Base-by-base conservation (phyloP, 139 green algal genomes). In the Coelastrella sp. region DNA sequence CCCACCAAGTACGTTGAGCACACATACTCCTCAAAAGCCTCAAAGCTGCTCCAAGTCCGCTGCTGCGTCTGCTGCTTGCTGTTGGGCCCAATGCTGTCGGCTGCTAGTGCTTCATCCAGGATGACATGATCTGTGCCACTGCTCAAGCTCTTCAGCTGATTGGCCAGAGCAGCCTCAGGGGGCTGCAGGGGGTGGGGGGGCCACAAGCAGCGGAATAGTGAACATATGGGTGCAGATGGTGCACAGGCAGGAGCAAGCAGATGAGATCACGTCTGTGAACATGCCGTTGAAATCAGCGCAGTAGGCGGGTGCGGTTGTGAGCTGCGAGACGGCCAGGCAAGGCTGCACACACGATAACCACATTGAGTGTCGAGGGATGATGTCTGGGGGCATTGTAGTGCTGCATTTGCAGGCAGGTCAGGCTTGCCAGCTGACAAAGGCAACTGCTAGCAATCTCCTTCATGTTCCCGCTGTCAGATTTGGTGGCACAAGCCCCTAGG, bases 11-110 rank as follows among this genome's bases (percentile, higher is more conserved):
- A 20, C 8, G 19, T 80, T 10, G 61, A 57, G 11, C n/a, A 7
- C 54, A 80, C 68, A 10, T 88, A 22, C 68, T 88, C 19, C 56
- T 88, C 68, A 22, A 73, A 88, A 56, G 73, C 82, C n/a, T 61
- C 65, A 68, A 68, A 87, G 82, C 84, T 81, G 68, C 60, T 58
- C 56, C 80, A 86, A 4, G 58, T 73, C 7, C 47, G 32, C 56
- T 85, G 54, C 47, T 85, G 79, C 32, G 68, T 54, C 74, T 80
- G 80, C 20, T 75, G n/a, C 23, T 61, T 16, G 16, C 7, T 73
- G 59, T 64, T 73, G 58, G 47, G 16, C 61, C 61, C 61, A 71
- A 14, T 76, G 68, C 14, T 76, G 68, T 76, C 68, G n/a, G 68
- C 68, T 8, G 3, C 16, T 11, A 71, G 16, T 10, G 68, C 78